Conservation (phyloP, 2,329 filamentous ascomycete species). For the Periconia digitata region DNA sequence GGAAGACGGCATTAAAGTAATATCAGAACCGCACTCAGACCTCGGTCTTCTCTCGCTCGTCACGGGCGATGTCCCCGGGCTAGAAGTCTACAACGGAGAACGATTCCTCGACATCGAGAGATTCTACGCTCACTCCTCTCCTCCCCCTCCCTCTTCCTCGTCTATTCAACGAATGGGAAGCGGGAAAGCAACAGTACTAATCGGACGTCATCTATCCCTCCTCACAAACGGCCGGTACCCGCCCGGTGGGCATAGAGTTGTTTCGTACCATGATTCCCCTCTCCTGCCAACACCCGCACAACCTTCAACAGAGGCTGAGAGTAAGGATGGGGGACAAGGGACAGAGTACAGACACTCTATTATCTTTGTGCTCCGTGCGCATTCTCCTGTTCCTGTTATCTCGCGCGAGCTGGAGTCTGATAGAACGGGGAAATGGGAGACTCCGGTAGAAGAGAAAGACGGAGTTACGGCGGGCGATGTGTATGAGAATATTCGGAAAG, state of each 20-base stretch:
- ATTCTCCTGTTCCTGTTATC: constrained; percentile 29
- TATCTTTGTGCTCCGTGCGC: constrained; percentile 40
- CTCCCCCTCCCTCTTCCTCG: too few relatives aligned
- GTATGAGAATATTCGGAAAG: constrained; percentile 31
- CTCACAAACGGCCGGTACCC: constrained; percentile 31
- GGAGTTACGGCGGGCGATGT: constrained; percentile 33
- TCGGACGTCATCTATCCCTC: constrained; percentile 33
- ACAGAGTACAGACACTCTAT: constrained; percentile 37
- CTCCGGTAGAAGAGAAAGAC: constrained; percentile 13
- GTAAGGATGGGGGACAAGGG: too few relatives aligned
- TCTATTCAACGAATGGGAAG: too few relatives aligned
- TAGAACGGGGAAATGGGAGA: constrained; percentile 31
- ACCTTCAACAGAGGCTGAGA: background rate
- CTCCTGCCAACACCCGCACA: background rate
- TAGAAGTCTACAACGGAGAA: constrained; percentile 37
- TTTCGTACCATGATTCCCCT: constrained; percentile 23
- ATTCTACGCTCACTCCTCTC: constrained; percentile 12
- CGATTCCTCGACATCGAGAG: constrained; percentile 32
- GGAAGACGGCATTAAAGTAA: too few relatives aligned
- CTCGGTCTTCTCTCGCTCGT: constrained; percentile 38
- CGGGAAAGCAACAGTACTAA: constrained; percentile 28
- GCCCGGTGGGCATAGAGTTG: constrained; percentile 39
- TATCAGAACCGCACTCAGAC: constrained; percentile 42
- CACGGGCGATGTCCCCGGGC: constrained; percentile 38
- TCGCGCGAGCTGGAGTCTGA: constrained; percentile 28